phyloP scores from a whole-genome alignment of 768 basidiomycete species.

The Kwoniella dejecticola region DNA sequence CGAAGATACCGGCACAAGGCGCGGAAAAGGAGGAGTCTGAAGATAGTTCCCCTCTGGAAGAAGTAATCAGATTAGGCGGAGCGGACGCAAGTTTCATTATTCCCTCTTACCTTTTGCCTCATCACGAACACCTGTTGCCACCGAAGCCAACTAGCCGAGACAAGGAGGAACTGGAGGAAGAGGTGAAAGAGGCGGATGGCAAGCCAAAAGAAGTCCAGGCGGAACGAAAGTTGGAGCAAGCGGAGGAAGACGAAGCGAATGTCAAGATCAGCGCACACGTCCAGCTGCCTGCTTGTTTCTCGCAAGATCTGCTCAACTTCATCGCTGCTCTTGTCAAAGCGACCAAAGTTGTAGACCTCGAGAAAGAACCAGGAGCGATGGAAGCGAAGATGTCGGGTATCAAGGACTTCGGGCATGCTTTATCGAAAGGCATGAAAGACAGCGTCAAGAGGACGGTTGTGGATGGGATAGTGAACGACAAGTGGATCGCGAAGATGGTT shows the following conservation, averaged over 20 bases:
- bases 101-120: conserved; percentile 27
- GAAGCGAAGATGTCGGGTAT: conserved; percentile 25
- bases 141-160: conserved; percentile 10
- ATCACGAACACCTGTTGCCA: conserved; percentile 29
- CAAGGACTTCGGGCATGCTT: conserved; percentile 25
- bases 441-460: conserved; percentile 28
- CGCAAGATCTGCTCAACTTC: conserved; percentile 30
- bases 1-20: background rate
- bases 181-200: conserved; percentile 17
- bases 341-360: conserved; percentile 29
- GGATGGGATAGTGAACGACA: conserved; percentile 27
- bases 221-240: conserved; percentile 17
- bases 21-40: background rate
- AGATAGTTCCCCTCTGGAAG: conserved; percentile 2
- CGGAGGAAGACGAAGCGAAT: conserved; percentile 24
- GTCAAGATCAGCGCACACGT: conserved; percentile 25
- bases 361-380: conserved; percentile 25
- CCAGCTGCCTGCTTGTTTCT: conserved; percentile 23
- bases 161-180: conserved; percentile 8
- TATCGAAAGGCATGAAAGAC: conserved; percentile 30
- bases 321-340: conserved; percentile 32
- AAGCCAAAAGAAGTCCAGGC: conserved; percentile 24
- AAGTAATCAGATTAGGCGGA: conserved; percentile 23
- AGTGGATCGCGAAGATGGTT: conserved; percentile 37
- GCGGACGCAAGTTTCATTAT: conserved; percentile 26